Evolutionary conservation across 495 filamentous ascomycete species (phyloP).

Genomic region (Achaetomiella virescens): DNA sequence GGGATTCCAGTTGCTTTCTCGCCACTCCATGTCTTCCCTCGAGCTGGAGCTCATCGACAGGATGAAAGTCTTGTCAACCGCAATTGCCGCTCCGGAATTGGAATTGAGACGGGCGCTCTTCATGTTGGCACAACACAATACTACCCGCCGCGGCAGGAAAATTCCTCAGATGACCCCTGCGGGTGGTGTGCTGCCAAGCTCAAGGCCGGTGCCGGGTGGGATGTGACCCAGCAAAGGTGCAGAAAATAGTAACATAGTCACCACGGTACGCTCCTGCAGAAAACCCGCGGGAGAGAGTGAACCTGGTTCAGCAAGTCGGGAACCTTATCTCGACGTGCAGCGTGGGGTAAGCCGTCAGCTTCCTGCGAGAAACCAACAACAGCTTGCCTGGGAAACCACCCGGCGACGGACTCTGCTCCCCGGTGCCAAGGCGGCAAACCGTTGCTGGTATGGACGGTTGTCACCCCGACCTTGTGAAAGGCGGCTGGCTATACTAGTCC

Average conservation of each 20-base stretch:
- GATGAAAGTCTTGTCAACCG: no score
- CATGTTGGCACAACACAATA: slow-evolving; percentile 11
- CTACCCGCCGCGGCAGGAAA: background rate
- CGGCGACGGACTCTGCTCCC: background rate
- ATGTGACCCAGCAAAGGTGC: no score
- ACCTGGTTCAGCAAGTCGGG: no score
- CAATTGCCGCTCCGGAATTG: background rate
- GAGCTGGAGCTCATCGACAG: no score
- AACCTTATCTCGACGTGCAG: slow-evolving; percentile 2
- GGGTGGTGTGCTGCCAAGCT: no score
- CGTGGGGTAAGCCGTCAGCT: slow-evolving; percentile 11
- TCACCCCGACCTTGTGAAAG: background rate
- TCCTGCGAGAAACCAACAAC: background rate
- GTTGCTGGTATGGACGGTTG: slow-evolving; percentile 2
- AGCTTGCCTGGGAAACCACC: background rate
- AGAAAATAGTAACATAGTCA: no score
- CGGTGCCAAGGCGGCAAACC: slow-evolving; percentile 7
- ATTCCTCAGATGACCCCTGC: background rate
- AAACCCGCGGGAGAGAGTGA: no score
- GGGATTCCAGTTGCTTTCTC: no score
- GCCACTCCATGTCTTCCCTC: no score
- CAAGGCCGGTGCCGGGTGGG: no score
- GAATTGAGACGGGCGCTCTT: slow-evolving; percentile 6
- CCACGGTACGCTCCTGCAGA: no score
- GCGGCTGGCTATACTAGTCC: slow-evolving; percentile 1